phyloP scores from a whole-genome alignment of 768 basidiomycete genomes.

The Xanthoconium stramineum region DNA sequence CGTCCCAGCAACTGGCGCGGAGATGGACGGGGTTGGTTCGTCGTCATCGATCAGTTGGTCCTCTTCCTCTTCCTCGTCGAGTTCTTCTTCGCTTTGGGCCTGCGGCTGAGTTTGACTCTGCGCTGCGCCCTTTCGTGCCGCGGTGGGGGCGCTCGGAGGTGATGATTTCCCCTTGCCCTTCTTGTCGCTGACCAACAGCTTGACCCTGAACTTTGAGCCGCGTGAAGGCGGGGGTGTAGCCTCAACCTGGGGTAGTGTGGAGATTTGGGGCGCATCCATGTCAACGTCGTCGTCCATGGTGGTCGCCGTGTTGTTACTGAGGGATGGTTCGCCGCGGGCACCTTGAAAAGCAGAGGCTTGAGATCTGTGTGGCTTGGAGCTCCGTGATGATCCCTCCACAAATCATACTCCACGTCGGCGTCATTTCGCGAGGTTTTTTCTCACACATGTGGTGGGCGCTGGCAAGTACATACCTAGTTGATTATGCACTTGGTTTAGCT shows the following conservation, averaged over 20 bases:
- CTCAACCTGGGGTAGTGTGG: slow-evolving; percentile 65
- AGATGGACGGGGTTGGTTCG: slow-evolving; percentile 29
- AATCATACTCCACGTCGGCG: slow-evolving; percentile 1
- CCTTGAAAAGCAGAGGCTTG: background rate
- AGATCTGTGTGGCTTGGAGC: background rate
- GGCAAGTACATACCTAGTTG: background rate
- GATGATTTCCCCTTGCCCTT: slow-evolving; percentile 36
- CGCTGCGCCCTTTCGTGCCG: slow-evolving; percentile 20
- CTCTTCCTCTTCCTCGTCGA: slow-evolving; percentile 66
- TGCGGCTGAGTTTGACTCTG: slow-evolving; percentile 21
- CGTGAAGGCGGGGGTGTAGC: slow-evolving; percentile 60
- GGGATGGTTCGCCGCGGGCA: background rate
- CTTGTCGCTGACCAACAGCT: slow-evolving; percentile 47
- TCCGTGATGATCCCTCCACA: background rate
- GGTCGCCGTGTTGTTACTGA: background rate
- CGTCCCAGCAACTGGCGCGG: slow-evolving; percentile 31
- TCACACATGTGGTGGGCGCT: slow-evolving; percentile 7
- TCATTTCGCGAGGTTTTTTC: slow-evolving; percentile 10
- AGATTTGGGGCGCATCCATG: slow-evolving; percentile 84
- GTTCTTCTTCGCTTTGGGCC: slow-evolving; percentile 43
- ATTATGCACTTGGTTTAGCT: too few relatives aligned
- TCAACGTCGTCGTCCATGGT: slow-evolving; percentile 44
- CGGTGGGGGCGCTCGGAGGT: slow-evolving; percentile 25
- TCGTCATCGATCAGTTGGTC: slow-evolving; percentile 80
- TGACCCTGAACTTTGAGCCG: slow-evolving; percentile 44